Evolutionary conservation across 2,329 filamentous ascomycete genomes (phyloP), one percentile per base, ranked within the genome.

Genomic region (Cercospora zeae-maydis): DNA sequence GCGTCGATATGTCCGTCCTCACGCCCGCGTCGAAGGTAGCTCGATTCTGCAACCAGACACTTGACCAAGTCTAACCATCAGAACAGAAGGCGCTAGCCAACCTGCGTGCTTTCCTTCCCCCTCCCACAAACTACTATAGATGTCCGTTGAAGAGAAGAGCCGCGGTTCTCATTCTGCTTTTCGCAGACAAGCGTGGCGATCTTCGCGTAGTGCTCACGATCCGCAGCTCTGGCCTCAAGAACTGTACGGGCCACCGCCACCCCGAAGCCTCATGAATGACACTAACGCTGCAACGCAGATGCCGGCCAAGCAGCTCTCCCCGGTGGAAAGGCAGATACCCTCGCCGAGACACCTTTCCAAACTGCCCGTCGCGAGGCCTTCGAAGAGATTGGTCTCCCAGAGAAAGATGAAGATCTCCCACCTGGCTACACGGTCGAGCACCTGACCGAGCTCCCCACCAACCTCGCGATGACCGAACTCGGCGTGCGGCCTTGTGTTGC

Each of bases 381-480:
- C 75, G 93, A 98, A 76, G 93, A 98, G 76, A 96, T 98, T 67
- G 93, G 93, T 1, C 86, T 98, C 2, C 91, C 93, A 1, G 82
- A 88, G 72, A 82, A 87, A 69, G 86, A 92, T 72, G 71, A 75
- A 62, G 84, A 85, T 63, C 83, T 96, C 31, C 91, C 91, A 1
- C 79, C 81, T 11, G 91, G 91, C 0, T 97, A 96, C 78, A 82
- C 83, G 59, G 88, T 98, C 69, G 93, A 97, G 77, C 89, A 95
- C 72, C 85, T 98, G 47, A 96, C 92, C 78, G 85, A 89, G 73
- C 82, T 98, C 2, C 93, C 93, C 21, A 63, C 76, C 3, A 80
- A 82, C 62, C 75, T 83, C 7, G 81, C 81, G 31, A 79, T 78
- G 71, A 83, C 81, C 0, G 80, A 82, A 69, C 71, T 83, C 1